phyloP scores from a whole-genome alignment of 176 grass and related monocot genomes.

The Ensete ventricosum region DNA sequence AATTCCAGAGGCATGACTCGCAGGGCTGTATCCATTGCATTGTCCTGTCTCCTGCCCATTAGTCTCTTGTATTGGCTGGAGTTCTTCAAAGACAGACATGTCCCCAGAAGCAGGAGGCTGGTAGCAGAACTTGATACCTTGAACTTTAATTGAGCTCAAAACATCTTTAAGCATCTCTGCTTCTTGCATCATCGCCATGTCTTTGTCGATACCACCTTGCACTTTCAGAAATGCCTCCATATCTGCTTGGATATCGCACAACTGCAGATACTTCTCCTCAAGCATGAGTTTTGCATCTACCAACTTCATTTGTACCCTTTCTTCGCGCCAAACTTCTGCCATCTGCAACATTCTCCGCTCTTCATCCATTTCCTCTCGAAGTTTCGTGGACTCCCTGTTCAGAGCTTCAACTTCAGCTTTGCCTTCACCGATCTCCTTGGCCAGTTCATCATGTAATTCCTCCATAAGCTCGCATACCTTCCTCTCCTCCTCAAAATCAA shows the following conservation, averaged over 20 bases:
- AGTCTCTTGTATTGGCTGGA: slow-evolving; percentile 39
- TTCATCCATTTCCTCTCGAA: slow-evolving; percentile 76
- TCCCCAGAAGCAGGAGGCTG: slow-evolving; percentile 47
- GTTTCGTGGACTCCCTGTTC: slow-evolving; percentile 54
- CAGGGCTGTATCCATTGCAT: slow-evolving; percentile 17
- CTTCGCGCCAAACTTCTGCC: slow-evolving; percentile 96
- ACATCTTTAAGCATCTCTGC: slow-evolving; percentile 47
- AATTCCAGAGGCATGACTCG: slow-evolving; percentile 34
- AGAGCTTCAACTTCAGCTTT: slow-evolving; percentile 70
- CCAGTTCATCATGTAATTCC: slow-evolving; percentile 66
- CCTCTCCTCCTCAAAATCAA: slow-evolving; percentile 71
- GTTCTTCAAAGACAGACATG: slow-evolving; percentile 55
- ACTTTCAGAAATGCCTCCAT: slow-evolving; percentile 61
- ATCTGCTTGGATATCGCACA: slow-evolving; percentile 47
- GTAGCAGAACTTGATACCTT: slow-evolving; percentile 45
- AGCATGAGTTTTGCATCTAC: slow-evolving; percentile 74
- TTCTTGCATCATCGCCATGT: slow-evolving; percentile 30
- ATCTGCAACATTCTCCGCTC: slow-evolving; percentile 90
- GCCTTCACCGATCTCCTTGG: slow-evolving; percentile 59
- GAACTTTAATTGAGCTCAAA: slow-evolving; percentile 31
- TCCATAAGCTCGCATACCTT: slow-evolving; percentile 62
- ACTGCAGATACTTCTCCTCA: slow-evolving; percentile 70
- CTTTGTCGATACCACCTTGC: slow-evolving; percentile 18
- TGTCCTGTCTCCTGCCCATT: slow-evolving; percentile 10
- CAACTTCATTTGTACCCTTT: slow-evolving; percentile 95